phyloP scores from a whole-genome alignment of 1,284 basidiomycete genomes.

The Ganoderma lingzhi region DNA sequence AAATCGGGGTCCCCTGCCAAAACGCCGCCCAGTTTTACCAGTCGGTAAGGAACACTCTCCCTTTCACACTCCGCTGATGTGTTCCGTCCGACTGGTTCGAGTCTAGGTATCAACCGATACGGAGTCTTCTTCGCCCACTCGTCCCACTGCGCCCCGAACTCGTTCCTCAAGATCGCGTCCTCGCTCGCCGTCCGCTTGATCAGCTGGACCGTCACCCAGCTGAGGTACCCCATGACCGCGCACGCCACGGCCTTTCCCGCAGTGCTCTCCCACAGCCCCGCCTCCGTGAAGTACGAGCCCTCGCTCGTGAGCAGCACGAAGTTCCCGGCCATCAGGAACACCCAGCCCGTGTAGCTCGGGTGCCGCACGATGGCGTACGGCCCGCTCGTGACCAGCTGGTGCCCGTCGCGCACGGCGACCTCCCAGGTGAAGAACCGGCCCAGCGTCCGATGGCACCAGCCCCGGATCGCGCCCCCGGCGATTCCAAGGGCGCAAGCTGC shows the following conservation, averaged over 20 bases:
- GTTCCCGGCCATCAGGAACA: constrained; percentile 15
- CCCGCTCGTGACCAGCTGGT: constrained; percentile 28
- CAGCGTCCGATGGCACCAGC: constrained; percentile 19
- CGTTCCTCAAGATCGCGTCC: constrained; percentile 27
- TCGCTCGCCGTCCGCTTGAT: constrained; percentile 22
- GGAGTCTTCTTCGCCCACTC: constrained; percentile 32
- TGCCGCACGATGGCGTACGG: constrained; percentile 33
- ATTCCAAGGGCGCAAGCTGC: constrained; percentile 12
- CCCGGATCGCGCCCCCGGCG: constrained; percentile 15
- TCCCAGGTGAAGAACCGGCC: constrained; percentile 26
- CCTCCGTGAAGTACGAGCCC: constrained; percentile 14
- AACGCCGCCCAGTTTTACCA: too few species aligned
- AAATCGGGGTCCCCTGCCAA: too few species aligned
- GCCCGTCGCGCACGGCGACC: constrained; percentile 21
- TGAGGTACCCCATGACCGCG: background rate
- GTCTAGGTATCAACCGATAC: constrained; percentile 29
- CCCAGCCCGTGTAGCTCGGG: constrained; percentile 27
- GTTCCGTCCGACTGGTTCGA: too few species aligned
- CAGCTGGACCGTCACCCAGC: constrained; percentile 15
- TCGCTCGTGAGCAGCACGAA: constrained; percentile 4
- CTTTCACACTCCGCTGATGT: too few species aligned
- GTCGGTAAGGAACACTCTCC: too few species aligned
- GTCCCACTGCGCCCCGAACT: constrained; percentile 31
- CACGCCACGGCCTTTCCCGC: background rate
- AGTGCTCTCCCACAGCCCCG: background rate